phyloP scores from a whole-genome alignment of 139 green algal genomes.

The Trebouxia sp. region DNA sequence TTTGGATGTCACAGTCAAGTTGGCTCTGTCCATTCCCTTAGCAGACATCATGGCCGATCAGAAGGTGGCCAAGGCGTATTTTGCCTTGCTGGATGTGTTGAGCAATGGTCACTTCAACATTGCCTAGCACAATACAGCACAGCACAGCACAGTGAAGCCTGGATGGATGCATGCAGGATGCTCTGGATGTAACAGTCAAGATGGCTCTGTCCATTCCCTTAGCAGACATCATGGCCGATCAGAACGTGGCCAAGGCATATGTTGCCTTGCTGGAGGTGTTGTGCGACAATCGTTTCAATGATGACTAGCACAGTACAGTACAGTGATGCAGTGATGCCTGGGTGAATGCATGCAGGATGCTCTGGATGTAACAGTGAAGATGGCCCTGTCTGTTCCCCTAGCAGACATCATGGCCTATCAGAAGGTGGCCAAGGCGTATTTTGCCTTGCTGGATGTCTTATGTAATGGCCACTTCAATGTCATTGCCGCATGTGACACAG shows the following conservation, averaged over 20 bases:
- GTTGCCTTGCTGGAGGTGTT: slow-evolving; percentile 89
- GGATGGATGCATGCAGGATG: too few relatives aligned
- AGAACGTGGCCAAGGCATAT: slow-evolving; percentile 79
- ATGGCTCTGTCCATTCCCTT: slow-evolving; percentile 77
- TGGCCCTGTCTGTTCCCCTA: slow-evolving; percentile 77
- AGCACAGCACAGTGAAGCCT: too few relatives aligned
- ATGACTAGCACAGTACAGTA: too few relatives aligned
- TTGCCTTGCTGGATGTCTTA: slow-evolving; percentile 90
- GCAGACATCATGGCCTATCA: slow-evolving; percentile 78
- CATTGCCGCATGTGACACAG: slow-evolving; percentile 58
- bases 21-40: slow-evolving; percentile 77
- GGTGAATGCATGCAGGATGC: slow-evolving; percentile 73
- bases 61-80: slow-evolving; percentile 85
- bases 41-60: slow-evolving; percentile 78
- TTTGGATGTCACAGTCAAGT: slow-evolving; percentile 83
- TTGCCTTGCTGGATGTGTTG: slow-evolving; percentile 89
- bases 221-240: slow-evolving; percentile 74
- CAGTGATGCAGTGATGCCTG: not conserved
- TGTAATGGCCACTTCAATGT: slow-evolving; percentile 62
- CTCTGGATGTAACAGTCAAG: slow-evolving; percentile 83
- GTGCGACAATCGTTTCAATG: too few relatives aligned
- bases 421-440: slow-evolving; percentile 85
- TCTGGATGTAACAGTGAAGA: slow-evolving; percentile 83
- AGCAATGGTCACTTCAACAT: slow-evolving; percentile 58
- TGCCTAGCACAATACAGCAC: slow-evolving; percentile 54